phyloP scores from a whole-genome alignment of 805 yeast species.

The Saccharomycopsis microspora region DNA sequence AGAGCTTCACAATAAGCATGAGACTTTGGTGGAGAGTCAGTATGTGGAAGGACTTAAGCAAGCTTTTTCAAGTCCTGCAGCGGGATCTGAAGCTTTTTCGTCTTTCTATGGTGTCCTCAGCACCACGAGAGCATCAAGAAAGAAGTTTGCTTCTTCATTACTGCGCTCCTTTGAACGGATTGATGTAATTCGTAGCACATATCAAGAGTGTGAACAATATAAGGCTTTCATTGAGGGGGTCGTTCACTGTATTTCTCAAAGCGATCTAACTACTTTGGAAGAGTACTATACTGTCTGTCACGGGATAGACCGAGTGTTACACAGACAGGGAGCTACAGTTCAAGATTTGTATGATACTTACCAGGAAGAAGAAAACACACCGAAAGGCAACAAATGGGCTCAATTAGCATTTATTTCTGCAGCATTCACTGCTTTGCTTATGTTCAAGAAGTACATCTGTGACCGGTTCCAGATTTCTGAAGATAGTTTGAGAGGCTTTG shows the following conservation, averaged over 20 bases:
- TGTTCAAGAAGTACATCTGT: constrained; percentile 5
- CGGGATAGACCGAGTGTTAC: constrained; percentile 32
- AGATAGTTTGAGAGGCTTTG: constrained; percentile 4
- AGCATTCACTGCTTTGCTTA: constrained; percentile 1
- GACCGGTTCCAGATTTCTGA: constrained; percentile 1
- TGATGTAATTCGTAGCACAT: constrained; percentile 20
- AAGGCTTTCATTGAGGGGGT: constrained; percentile 25
- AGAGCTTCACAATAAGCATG: constrained; percentile 52
- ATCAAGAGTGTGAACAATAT: constrained; percentile 16
- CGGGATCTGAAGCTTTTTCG: constrained; percentile 19
- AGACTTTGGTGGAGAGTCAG: constrained; percentile 55
- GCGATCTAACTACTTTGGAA: constrained; percentile 33
- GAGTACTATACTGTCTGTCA: constrained; percentile 37
- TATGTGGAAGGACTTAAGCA: constrained; percentile 50
- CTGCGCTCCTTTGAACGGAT: constrained; percentile 22
- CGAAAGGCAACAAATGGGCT: background rate
- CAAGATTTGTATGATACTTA: background rate
- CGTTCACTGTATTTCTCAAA: constrained; percentile 28
- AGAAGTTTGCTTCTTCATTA: constrained; percentile 29
- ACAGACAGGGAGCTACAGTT: constrained; percentile 31
- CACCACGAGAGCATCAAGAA: constrained; percentile 27
- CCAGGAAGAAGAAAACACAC: background rate
- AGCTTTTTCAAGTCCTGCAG: constrained; percentile 30
- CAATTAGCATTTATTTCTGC: too few relatives aligned
- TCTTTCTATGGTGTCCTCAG: constrained; percentile 33